Evolutionary conservation across 768 basidiomycete genomes (phyloP).

Genomic region (Guyanaporus albipodus): DNA sequence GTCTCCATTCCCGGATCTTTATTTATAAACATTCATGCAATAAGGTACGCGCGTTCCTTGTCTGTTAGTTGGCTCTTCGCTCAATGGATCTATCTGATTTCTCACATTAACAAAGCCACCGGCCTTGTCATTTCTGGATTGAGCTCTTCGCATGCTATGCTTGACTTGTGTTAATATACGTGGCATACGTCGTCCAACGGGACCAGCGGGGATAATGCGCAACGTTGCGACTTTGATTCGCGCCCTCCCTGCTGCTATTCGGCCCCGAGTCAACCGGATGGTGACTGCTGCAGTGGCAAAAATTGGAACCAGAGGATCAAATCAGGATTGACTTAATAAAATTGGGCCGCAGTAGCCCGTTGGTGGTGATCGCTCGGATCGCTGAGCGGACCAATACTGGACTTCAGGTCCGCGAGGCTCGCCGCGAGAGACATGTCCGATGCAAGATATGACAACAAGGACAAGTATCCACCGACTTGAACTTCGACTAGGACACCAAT

Average conservation of each 20-base stretch:
- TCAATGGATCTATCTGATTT: not conserved
- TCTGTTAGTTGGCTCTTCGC: no score
- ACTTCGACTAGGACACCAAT: not conserved
- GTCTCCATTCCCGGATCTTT: not conserved
- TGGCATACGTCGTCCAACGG: not conserved
- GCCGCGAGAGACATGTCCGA: no score
- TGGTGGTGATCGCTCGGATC: conserved; percentile 5
- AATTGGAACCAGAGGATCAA: conserved; percentile 8
- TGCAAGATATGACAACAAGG: no score
- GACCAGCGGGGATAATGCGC: not conserved
- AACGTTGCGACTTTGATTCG: not conserved
- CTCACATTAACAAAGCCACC: not conserved
- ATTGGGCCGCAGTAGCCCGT: not conserved
- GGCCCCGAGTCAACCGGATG: conserved; percentile 6
- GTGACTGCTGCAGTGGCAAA: not conserved
- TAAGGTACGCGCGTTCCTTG: no score
- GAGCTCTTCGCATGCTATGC: not conserved
- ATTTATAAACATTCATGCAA: not conserved
- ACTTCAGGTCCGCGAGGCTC: no score
- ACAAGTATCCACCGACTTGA: no score
- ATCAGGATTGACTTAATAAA: not conserved
- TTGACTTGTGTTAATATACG: not conserved
- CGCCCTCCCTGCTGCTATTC: not conserved
- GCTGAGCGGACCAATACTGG: conserved; percentile 12
- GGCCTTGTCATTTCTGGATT: no score